Evolutionary conservation across 2,329 filamentous ascomycete genomes (phyloP).

Genomic region (Cladobotryum protrusum): DNA sequence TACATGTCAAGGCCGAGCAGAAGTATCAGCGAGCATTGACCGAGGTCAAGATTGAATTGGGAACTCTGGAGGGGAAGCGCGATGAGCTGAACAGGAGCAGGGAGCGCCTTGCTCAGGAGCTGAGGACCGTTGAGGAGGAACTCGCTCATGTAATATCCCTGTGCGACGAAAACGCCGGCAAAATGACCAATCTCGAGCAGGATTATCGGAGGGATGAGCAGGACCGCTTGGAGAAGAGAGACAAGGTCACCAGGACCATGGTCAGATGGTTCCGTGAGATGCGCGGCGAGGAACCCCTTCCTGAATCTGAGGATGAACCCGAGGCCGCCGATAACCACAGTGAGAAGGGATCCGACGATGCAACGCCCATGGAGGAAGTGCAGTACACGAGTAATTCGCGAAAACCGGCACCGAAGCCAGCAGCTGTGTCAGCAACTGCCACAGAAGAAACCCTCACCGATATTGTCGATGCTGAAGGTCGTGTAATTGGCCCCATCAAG

Average conservation of each 20-base stretch:
- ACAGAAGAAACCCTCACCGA: constrained; percentile 23
- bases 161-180: constrained; percentile 28
- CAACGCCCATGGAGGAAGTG: constrained; percentile 16
- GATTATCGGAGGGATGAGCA: constrained; percentile 26
- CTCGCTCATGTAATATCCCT: constrained; percentile 26
- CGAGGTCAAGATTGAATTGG: constrained; percentile 24
- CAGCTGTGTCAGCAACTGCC: constrained; percentile 1
- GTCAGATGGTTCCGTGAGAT: constrained; percentile 28
- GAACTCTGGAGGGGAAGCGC: constrained; percentile 22
- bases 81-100: constrained; percentile 23
- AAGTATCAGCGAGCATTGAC: constrained; percentile 20
- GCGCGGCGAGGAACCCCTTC: constrained; percentile 19
- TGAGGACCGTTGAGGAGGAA: constrained; percentile 32
- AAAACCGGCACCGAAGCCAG: neutral
- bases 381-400: constrained; percentile 12
- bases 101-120: constrained; percentile 23
- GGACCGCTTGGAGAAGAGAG: constrained; percentile 21
- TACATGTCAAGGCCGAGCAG: constrained; percentile 19
- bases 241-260: constrained; percentile 26
- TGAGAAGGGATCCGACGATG: constrained; percentile 5
- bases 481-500: constrained; percentile 31
- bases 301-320: constrained; percentile 13
- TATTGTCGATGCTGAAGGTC: constrained; percentile 33
- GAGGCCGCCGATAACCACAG: constrained; percentile 12
- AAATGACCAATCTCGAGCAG: constrained; percentile 27